These are phyloP conservation scores for Cyberlindnera galapagoensis DNA, from an alignment of 805 yeast genomes.

Conservation along the genomic window DNA sequence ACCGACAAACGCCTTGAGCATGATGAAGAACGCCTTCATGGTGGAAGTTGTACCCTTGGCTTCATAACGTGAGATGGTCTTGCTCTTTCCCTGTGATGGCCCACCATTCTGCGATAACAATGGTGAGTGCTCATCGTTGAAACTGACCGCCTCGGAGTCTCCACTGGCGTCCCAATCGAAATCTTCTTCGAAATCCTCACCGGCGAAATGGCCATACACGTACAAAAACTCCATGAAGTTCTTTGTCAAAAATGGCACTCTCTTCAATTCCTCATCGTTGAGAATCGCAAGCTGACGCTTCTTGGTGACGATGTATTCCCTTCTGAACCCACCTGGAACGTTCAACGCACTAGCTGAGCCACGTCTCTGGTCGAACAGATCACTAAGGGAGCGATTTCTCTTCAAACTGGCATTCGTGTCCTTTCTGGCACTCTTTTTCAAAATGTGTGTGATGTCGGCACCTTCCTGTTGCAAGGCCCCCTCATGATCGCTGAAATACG, in stretches of 20 bases:
- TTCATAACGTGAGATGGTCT: slow-evolving; percentile 15
- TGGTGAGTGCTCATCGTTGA: slow-evolving; percentile 25
- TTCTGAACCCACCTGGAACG: slow-evolving; percentile 79
- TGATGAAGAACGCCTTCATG: slow-evolving; percentile 59
- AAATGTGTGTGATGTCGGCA: slow-evolving; percentile 22
- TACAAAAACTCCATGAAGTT: slow-evolving; percentile 74
- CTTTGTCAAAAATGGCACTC: slow-evolving; percentile 50
- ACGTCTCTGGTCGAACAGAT: slow-evolving; percentile 33
- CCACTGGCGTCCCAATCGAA: slow-evolving; percentile 38
- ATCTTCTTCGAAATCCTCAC: slow-evolving; percentile 75
- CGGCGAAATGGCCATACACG: slow-evolving; percentile 82
- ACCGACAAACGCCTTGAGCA: slow-evolving; percentile 71
- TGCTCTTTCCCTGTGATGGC: no score
- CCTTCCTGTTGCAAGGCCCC: slow-evolving; percentile 15
- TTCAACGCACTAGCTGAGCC: slow-evolving; percentile 66
- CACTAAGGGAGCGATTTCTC: slow-evolving; percentile 17
- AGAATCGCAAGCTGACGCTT: slow-evolving; percentile 18
- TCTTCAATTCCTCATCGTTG: slow-evolving; percentile 24
- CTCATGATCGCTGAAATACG: slow-evolving; percentile 15
- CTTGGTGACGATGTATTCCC: slow-evolving; percentile 52
- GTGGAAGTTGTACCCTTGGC: slow-evolving; percentile 67
- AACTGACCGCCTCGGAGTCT: slow-evolving; percentile 16
- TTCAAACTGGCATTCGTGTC: slow-evolving; percentile 9
- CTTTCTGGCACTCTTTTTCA: slow-evolving; percentile 11
- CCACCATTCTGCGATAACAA: slow-evolving; percentile 19